These are phyloP conservation scores for Mycosphaerella sp. DNA, from an alignment of 2,329 filamentous ascomycete genomes.

Conservation along the genomic window DNA sequence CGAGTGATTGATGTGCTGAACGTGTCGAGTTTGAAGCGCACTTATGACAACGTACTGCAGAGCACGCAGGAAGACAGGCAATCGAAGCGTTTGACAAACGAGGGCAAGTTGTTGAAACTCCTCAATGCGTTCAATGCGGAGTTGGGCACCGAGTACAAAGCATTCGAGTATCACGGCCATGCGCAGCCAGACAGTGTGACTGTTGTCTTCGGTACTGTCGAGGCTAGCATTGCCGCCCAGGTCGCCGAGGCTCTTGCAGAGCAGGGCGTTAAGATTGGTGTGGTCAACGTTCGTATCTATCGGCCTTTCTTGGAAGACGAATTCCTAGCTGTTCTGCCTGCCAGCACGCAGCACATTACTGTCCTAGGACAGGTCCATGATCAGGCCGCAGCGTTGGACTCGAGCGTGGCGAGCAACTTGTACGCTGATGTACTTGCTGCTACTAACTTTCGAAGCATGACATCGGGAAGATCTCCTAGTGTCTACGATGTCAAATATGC, in stretches of 20 bases:
- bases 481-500: conserved; percentile 88
- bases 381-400: conserved; percentile 65
- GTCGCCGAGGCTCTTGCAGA: conserved; percentile 66
- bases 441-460: conserved; percentile 68
- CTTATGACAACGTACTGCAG: conserved; percentile 61
- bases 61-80: conserved; percentile 49
- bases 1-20: conserved; percentile 76
- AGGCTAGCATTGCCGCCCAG: conserved; percentile 79
- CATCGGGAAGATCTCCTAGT: conserved; percentile 52
- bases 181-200: conserved; percentile 71
- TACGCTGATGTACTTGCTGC: conserved; percentile 89
- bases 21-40: conserved; percentile 60
- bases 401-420: conserved; percentile 72
- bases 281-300: conserved; percentile 88
- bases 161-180: conserved; percentile 93
- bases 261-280: conserved; percentile 72
- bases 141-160: conserved; percentile 84
- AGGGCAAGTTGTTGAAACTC: conserved; percentile 65
- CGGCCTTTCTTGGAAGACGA: conserved; percentile 92
- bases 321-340: conserved; percentile 75
- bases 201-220: conserved; percentile 87
- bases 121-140: conserved; percentile 77
- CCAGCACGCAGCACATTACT: conserved; percentile 66
- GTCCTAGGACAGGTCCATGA: conserved; percentile 85
- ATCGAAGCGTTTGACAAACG: conserved; percentile 59